Conservation (phyloP, 768 basidiomycete genomes). For the Pisolithus marmoratus region DNA sequence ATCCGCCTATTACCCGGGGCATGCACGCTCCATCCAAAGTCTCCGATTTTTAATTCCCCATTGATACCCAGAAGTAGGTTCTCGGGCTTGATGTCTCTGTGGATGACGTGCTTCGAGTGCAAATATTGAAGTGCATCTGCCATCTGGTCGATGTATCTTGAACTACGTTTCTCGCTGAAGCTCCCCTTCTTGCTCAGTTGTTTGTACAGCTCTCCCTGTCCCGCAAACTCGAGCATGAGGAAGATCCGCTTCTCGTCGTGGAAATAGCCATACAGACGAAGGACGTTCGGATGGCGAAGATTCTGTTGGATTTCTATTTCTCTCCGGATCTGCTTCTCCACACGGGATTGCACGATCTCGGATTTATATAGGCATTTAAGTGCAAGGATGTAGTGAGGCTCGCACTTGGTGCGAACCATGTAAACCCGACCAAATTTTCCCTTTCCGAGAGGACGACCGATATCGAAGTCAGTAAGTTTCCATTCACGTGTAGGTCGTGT, state of each 20-base stretch:
- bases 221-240: constrained; percentile 96
- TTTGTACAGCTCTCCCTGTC: constrained; percentile 95
- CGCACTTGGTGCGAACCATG: constrained; percentile 89
- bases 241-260: constrained; percentile 98
- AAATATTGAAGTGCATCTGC: constrained; percentile 91
- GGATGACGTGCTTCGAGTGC: constrained; percentile 95
- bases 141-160: constrained; percentile 96
- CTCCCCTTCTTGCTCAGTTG: constrained; percentile 81
- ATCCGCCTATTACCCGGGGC: constrained; percentile 85
- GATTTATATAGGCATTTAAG: constrained; percentile 97
- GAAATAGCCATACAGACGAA: constrained; percentile 95
- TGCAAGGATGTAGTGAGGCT: constrained; percentile 90
- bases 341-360: constrained; percentile 84
- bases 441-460: constrained; percentile 95
- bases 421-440: constrained; percentile 99
- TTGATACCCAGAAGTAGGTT: constrained; percentile 92
- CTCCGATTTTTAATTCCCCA: constrained; percentile 96
- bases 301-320: constrained; percentile 99
- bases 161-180: constrained; percentile 85
- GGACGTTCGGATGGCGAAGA: constrained; percentile 89
- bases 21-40: constrained; percentile 99
- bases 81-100: constrained; percentile 98
- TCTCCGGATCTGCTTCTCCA: constrained; percentile 94
- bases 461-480: constrained; percentile 83
- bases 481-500: constrained; percentile 76